Base-by-base conservation (phyloP, 345 rosid genomes). In the Eucalyptus pumila region DNA sequence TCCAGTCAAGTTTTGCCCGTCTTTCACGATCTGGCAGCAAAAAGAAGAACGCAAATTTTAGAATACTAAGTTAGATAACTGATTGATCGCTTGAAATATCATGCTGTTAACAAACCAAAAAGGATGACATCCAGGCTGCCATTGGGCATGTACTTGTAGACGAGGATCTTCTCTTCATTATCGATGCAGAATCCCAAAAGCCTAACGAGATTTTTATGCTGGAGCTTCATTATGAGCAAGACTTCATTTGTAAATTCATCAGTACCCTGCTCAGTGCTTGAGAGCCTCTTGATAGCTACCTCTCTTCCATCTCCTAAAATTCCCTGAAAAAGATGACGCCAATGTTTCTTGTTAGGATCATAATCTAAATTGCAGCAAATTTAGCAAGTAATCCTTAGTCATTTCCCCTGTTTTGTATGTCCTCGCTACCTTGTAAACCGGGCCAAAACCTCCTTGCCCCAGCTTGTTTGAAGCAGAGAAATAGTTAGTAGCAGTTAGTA, bases 111-210 rank as follows among this genome's bases (percentile, higher is more conserved):
- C 92, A 54, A 80, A 96, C 97, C 94, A 54, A 91, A 93, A 24
- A 95, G 91, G 81, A 91, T 13, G 9, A 24, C 50, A 87, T 95
- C 94, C 13, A 93, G 94, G 91, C 94, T 92, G 85, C 86, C 76
- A 89, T 95, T 95, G 85, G 96, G 94, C 95, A 95, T 91, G 87
- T 93, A 94, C 88, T 96, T 97, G 30, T 93, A 95, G 86, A 93
- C 91, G 40, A 94, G 95, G n/a, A 87, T 85, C 87, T 90, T 86
- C 89, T 94, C 94, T 56, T 91, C 91, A 88, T 56, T 89, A 27
- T 91, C 88, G 26, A 90, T 86, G 62, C 93, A 94, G 49, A 93
- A 95, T 32, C 97, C 96, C 14, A 95, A 92, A 88, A 95, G 94
- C 87, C 89, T 90, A 52, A 95, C 94, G 16, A 93, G 94, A 90